phyloP scores from a whole-genome alignment of 148 eudicot species.

The Gaultheria prostrata region DNA sequence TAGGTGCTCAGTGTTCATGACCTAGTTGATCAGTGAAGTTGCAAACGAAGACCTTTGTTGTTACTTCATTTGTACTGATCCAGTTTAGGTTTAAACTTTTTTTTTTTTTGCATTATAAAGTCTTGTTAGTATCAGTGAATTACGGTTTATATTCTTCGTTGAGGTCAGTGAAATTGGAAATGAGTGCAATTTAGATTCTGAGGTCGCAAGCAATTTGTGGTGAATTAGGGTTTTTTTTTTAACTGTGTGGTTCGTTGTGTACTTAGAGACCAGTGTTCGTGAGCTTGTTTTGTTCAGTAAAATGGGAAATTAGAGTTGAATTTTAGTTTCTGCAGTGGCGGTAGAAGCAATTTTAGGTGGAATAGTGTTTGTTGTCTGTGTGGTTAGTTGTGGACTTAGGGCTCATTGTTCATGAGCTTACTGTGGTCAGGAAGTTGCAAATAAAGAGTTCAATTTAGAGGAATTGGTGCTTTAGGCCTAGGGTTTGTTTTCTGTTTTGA shows the following conservation, averaged over 20 bases:
- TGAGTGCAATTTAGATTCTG: background rate
- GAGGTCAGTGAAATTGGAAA: background rate
- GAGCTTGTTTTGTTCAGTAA: background rate
- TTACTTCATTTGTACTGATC: too few species aligned
- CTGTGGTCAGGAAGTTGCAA: background rate
- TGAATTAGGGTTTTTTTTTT: background rate
- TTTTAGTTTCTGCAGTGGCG: background rate
- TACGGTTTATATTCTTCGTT: background rate
- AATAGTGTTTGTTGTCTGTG: conserved; percentile 6
- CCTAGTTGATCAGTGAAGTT: too few species aligned
- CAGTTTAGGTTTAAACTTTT: too few species aligned
- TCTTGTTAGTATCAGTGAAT: background rate
- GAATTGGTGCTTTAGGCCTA: background rate
- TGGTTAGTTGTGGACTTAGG: background rate
- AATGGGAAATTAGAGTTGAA: background rate
- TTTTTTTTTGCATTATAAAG: background rate
- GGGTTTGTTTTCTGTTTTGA: background rate
- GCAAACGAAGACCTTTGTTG: too few species aligned
- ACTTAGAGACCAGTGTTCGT: background rate
- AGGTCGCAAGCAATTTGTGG: background rate
- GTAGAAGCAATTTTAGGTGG: background rate
- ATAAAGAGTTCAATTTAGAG: background rate
- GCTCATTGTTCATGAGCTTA: background rate
- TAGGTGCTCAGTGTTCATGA: background rate
- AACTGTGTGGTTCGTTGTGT: background rate